Evolutionary conservation across 352 stramenopile species (phyloP).

Genomic region (Globisporangium heterothallicum): DNA sequence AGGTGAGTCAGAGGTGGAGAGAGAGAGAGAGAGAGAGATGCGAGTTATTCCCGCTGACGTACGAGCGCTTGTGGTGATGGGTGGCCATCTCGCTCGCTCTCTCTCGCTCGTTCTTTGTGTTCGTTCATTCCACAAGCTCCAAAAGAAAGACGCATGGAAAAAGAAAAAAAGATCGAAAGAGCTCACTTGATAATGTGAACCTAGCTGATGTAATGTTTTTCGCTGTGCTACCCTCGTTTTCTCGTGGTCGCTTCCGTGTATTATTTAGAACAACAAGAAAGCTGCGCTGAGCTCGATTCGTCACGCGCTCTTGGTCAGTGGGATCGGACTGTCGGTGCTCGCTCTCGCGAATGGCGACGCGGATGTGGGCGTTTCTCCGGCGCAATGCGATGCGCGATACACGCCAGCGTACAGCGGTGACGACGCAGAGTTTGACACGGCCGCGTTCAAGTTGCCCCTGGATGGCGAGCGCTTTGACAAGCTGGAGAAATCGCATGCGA

Average conservation of each 20-base stretch:
- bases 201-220: neutral
- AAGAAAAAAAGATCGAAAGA: no score
- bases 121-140: neutral
- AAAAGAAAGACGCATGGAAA: no score
- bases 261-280: neutral
- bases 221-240: neutral
- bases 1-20: conserved; percentile 17
- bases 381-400: conserved; percentile 55
- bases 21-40: neutral
- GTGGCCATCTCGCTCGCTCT: neutral
- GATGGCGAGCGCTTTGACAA: conserved; percentile 43
- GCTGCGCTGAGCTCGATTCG: conserved; percentile 18
- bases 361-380: conserved; percentile 14
- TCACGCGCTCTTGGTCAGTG: conserved; percentile 43
- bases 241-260: neutral
- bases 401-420: conserved; percentile 18
- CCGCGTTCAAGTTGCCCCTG: conserved; percentile 43
- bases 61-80: neutral
- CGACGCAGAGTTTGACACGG: conserved; percentile 24
- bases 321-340: conserved; percentile 44
- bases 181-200: no score
- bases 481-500: conserved; percentile 39
- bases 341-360: conserved; percentile 31
- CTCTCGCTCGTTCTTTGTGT: neutral
- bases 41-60: neutral